Base-by-base conservation (phyloP, 2,329 filamentous ascomycete genomes). In the Pestalotiopsis sp. region DNA sequence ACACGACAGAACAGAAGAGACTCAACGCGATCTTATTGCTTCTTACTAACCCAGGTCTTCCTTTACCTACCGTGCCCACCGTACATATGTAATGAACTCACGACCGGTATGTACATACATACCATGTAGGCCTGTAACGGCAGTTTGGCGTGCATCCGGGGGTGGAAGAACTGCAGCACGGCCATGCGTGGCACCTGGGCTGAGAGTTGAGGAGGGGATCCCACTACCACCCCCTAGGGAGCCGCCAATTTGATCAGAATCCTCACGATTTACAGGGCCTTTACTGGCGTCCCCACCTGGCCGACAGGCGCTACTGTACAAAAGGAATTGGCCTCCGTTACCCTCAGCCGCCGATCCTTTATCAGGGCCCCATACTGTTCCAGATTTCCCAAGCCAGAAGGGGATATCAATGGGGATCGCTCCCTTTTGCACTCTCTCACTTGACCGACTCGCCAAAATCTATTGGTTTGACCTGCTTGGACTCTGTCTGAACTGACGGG, bases 291-390 rank as follows among this genome's bases (percentile, higher is more conserved):
- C 64, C 27, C 64, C 64, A 66, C 64, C 55, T 45, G 20, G 20
- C 17, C 41, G 58, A 49, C 38, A 36, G 67, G 20, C 63, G 49
- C 67, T 69, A 69, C 63, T 45, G 45, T 68, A 59, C 66, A 69
- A 69, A 69, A 64, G 66, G 64, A 68, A 68, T 65, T 65, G 59
- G 27, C 36, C 62, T 66, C 67, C 66, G 66, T 61, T 66, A 52
- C 39, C 67, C 57, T 68, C 68, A 66, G 58, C 66, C 63, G 68
- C 63, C 68, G 68, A 69, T 69, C 68, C 68, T 67, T 69, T 68
- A 68, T 68, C 68, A 69, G 38, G 63, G 57, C 66, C 63, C 68
- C 60, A 68, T 62, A 63, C 66, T 67, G 68, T 69, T 66, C 65
- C 67, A 69, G 64, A 69, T 61, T 60, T 65, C 61, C 58, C 68